These are phyloP conservation scores for Cucumis sativus DNA, from an alignment of 306 rosid species.

Conservation along the genomic window DNA sequence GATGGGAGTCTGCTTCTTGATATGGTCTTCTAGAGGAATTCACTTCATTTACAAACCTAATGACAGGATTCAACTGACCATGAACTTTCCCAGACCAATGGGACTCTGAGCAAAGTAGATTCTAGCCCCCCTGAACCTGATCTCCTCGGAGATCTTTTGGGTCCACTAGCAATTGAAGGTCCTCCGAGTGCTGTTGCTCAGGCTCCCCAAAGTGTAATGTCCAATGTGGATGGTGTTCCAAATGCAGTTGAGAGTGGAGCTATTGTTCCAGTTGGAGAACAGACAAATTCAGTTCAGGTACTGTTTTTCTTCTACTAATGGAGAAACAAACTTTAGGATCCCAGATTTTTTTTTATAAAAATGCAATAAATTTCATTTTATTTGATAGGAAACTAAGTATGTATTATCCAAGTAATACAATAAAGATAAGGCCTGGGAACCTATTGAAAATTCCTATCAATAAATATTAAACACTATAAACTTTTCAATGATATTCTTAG, in stretches of 20 bases:
- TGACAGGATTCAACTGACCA: constrained; percentile 55
- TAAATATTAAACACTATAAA: neutral
- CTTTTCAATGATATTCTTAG: neutral
- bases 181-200: constrained; percentile 48
- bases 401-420: neutral
- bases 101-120: constrained; percentile 45
- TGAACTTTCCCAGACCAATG: constrained; percentile 56
- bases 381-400: neutral
- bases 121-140: constrained; percentile 48
- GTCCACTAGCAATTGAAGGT: constrained; percentile 92
- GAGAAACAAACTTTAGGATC: neutral
- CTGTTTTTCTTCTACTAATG: neutral
- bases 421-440: neutral
- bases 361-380: neutral
- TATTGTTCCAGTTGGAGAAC: constrained; percentile 83
- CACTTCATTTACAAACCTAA: neutral
- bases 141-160: constrained; percentile 75
- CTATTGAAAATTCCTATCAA: neutral
- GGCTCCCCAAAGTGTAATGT: constrained; percentile 25
- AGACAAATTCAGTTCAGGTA: constrained; percentile 76
- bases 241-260: constrained; percentile 54
- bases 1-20: neutral
- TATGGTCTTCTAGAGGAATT: neutral
- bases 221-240: constrained; percentile 40
- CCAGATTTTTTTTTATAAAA: too few relatives aligned